Evolutionary conservation across 2,329 filamentous ascomycete species (phyloP).

Genomic region (Scytalidium lignicola): DNA sequence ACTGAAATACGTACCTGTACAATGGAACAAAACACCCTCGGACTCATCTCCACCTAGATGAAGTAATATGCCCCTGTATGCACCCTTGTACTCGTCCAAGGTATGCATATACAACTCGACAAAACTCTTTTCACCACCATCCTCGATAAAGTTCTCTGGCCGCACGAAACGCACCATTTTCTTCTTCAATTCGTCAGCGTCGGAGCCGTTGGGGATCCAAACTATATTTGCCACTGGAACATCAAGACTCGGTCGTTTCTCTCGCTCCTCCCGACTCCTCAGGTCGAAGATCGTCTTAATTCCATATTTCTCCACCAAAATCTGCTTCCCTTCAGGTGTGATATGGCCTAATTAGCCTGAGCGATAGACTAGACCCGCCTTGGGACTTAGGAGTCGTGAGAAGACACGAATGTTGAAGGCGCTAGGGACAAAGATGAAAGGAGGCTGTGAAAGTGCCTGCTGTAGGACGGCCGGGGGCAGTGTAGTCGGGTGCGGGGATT

Average conservation of each 20-base stretch:
- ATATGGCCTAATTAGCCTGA: constrained; percentile 11
- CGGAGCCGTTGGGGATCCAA: constrained; percentile 34
- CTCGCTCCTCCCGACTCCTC: constrained; percentile 40
- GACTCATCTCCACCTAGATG: constrained; percentile 45
- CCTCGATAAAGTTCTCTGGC: constrained; percentile 38
- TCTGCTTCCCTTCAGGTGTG: background rate
- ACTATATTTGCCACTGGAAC: constrained; percentile 40
- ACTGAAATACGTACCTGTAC: constrained; percentile 34
- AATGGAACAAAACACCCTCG: constrained; percentile 47
- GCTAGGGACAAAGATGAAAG: constrained; percentile 12
- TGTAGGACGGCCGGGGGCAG: background rate
- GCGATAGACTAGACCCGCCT: constrained; percentile 9
- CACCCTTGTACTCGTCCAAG: constrained; percentile 34
- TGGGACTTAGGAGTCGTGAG: constrained; percentile 1
- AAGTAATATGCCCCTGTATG: constrained; percentile 29
- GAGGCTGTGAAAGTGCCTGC: constrained; percentile 5
- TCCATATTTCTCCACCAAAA: constrained; percentile 6
- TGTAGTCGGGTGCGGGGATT: background rate
- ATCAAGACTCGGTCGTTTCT: constrained; percentile 36
- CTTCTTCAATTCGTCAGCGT: constrained; percentile 4
- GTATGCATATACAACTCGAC: constrained; percentile 43
- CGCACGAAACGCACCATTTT: constrained; percentile 20
- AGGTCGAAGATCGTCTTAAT: constrained; percentile 42
- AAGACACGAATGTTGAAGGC: constrained; percentile 13
- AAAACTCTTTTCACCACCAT: constrained; percentile 40